Evolutionary conservation across 1,139 yeast genomes (phyloP).

Genomic region (Yamadazyma dushanensis): DNA sequence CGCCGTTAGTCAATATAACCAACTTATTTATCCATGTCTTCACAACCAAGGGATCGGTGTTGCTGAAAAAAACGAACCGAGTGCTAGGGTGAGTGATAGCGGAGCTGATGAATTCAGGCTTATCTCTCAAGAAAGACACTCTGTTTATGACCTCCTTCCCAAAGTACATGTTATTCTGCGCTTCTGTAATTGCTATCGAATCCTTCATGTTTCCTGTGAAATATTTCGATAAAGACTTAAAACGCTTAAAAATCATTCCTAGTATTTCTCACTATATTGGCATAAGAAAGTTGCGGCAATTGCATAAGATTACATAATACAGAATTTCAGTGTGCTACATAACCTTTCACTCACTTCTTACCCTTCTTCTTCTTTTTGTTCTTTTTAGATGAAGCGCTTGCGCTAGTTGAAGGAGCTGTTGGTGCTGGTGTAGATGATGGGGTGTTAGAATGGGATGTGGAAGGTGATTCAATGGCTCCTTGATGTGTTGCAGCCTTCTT

Average conservation of each 20-base stretch:
- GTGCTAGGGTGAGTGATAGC: constrained; percentile 56
- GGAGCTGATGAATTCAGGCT: constrained; percentile 54
- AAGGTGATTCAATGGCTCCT: constrained; percentile 54
- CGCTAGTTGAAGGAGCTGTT: constrained; percentile 12
- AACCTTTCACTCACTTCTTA: constrained; percentile 30
- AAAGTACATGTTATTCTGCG: constrained; percentile 37
- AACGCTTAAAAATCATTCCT: constrained; percentile 12
- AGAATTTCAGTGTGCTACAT: no score
- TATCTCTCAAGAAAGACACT: constrained; percentile 75
- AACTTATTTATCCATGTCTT: constrained; percentile 30
- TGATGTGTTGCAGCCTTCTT: constrained; percentile 60
- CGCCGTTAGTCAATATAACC: constrained; percentile 38
- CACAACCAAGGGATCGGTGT: constrained; percentile 38
- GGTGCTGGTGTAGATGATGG: constrained; percentile 21
- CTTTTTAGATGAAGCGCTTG: constrained; percentile 22
- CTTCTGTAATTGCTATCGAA: constrained; percentile 18
- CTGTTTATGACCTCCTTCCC: constrained; percentile 71
- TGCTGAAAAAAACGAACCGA: constrained; percentile 52
- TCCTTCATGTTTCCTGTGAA: constrained; percentile 19
- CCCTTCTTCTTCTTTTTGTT: constrained; percentile 54
- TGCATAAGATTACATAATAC: no score
- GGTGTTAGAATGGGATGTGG: constrained; percentile 16
- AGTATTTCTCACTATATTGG: background rate
- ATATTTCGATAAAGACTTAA: constrained; percentile 12
- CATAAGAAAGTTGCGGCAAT: background rate